Base-by-base conservation (phyloP, 305 asterid genomes). In the Rubia balearica region DNA sequence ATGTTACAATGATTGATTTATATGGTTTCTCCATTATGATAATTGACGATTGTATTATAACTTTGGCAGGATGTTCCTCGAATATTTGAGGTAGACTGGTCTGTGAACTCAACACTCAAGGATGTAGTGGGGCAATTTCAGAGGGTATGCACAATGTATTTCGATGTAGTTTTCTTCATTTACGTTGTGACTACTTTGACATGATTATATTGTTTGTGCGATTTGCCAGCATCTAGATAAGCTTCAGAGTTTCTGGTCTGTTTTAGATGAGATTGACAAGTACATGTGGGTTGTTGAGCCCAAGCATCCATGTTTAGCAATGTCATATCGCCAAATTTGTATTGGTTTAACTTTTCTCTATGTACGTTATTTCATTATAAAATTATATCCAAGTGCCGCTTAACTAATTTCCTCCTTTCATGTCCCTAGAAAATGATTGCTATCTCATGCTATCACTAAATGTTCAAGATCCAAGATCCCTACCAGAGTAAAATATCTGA, bases 231-330 rank as follows among this genome's bases (percentile, higher is more conserved):
- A 89, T 74, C 78, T 91, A 67, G 82, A 83, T 71, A 82, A 82
- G 84, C 88, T 89, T 81, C 95, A 89, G 71, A 85, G 80, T 11
- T 86, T 89, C 74, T 89, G 95, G 97, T 84, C 85, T 59, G 79
- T 81, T 55, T 59, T 88, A 78, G 91, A 86, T 76, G 89, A 86
- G 61, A 89, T 91, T 71, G 96, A 89, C 76, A 82, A 30, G 78
- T 84, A 83, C 75, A 82, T 79, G 74, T 80, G 84, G 79, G 86
- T 84, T 67, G 80, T 76, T 75, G 85, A 79, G 59, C 90, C 89
- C 59, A 75, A 75, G 75, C 78, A 81, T 27, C 76, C 88, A 33
- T 73, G 68, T 68, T 85, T 70, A 76, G 87, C 95, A 60, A 68
- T 66, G 63, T 81, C 96, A 70, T 74, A 72, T 81, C 96, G 97